phyloP scores from a whole-genome alignment of 257 asterid species.

The Fraxinus pennsylvanica region DNA sequence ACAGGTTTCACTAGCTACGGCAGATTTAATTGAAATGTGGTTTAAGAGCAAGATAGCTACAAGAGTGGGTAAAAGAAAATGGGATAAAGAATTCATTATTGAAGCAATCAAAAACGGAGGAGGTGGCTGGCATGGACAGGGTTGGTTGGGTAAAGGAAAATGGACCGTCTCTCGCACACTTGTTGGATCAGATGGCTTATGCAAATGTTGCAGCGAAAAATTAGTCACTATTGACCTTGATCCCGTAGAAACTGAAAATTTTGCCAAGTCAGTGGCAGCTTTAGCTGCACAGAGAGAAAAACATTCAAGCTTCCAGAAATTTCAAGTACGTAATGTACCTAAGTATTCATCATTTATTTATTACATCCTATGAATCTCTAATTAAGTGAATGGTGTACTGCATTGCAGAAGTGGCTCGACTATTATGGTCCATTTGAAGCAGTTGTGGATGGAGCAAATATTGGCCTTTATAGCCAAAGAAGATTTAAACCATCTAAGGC shows the following conservation, averaged over 20 bases:
- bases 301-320: slow-evolving; percentile 67
- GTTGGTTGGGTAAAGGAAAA: slow-evolving; percentile 84
- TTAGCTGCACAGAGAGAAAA: slow-evolving; percentile 69
- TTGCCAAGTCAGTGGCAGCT: slow-evolving; percentile 74
- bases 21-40: slow-evolving; percentile 72
- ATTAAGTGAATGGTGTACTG: slow-evolving; percentile 26
- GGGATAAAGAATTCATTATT: slow-evolving; percentile 50
- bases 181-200: slow-evolving; percentile 64
- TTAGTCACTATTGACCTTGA: slow-evolving; percentile 80
- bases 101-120: slow-evolving; percentile 61
- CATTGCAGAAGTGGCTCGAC: slow-evolving; percentile 83
- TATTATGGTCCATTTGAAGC: slow-evolving; percentile 89
- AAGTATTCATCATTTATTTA: slow-evolving; percentile 14
- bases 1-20: slow-evolving; percentile 64
- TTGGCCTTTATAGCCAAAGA: slow-evolving; percentile 76
- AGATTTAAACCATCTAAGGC: slow-evolving; percentile 70
- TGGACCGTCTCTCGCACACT: slow-evolving; percentile 55
- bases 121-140: slow-evolving; percentile 94
- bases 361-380: slow-evolving; percentile 19
- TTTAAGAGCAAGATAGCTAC: slow-evolving; percentile 69
- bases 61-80: slow-evolving; percentile 69
- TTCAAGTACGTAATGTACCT: slow-evolving; percentile 55
- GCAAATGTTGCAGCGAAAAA: slow-evolving; percentile 66
- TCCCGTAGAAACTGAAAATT: slow-evolving; percentile 69
- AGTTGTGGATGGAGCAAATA: slow-evolving; percentile 84